phyloP scores from a whole-genome alignment of 129 eudicot species.

The Mikania micrantha region DNA sequence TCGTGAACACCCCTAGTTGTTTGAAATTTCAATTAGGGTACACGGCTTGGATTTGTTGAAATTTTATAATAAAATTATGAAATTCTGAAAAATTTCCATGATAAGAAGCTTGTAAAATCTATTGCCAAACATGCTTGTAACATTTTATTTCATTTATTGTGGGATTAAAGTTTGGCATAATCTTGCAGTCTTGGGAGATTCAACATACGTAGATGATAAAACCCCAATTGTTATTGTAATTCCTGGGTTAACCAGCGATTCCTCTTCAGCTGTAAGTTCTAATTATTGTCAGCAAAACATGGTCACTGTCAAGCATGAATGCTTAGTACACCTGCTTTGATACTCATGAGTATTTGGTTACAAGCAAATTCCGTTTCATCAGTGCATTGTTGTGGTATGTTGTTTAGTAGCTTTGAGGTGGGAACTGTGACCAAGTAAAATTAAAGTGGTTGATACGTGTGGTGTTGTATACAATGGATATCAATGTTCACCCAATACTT shows the following conservation, averaged over 20 bases:
- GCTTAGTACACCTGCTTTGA: slow-evolving; percentile 7
- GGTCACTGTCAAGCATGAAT: not conserved
- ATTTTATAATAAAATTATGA: not conserved
- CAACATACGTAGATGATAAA: slow-evolving; percentile 37
- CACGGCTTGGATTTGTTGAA: not conserved
- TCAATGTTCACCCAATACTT: not conserved
- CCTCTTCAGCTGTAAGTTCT: slow-evolving; percentile 74
- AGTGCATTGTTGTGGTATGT: not conserved
- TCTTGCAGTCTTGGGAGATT: slow-evolving; percentile 46
- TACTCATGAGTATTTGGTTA: not conserved
- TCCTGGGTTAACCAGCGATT: slow-evolving; percentile 95
- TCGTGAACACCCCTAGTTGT: no score
- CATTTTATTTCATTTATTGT: not conserved
- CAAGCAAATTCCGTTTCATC: not conserved
- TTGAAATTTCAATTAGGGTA: not conserved
- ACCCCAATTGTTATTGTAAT: slow-evolving; percentile 70
- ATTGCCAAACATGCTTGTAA: not conserved
- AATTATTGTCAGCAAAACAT: not conserved
- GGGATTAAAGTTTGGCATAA: slow-evolving; percentile 1
- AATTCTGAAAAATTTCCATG: slow-evolving; percentile 2
- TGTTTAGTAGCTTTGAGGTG: slow-evolving; percentile 11
- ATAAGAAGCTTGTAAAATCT: slow-evolving; percentile 5
- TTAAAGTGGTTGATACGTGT: not conserved
- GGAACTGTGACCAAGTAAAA: not conserved
- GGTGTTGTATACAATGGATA: not conserved